Percentiles rank a stretch among this genome's conserved stretches.
These are phyloP conservation scores for Penicillium sp. DNA, from an alignment of 2,329 filamentous ascomycete species.

Conservation along the genomic window DNA sequence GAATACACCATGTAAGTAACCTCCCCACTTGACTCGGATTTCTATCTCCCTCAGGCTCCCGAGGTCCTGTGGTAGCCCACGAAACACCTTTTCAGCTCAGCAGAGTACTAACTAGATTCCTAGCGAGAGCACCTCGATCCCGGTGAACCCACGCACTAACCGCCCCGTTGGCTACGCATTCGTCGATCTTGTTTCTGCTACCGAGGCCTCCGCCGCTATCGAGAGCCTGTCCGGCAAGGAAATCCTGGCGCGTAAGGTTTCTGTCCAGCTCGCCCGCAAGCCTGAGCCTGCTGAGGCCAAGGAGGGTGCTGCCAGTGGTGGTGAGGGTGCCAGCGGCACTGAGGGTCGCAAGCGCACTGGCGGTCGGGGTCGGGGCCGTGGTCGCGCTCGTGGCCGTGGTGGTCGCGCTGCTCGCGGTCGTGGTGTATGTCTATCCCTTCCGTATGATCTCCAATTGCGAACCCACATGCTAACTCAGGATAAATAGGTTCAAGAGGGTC, in stretches of 20 bases:
- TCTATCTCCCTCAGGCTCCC: not conserved
- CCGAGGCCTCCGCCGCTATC: slow-evolving; percentile 94
- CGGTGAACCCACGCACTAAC: slow-evolving; percentile 98
- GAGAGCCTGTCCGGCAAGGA: slow-evolving; percentile 94
- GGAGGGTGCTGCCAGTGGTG: slow-evolving; percentile 70
- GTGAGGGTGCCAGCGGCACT: slow-evolving; percentile 71
- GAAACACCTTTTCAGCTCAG: not conserved
- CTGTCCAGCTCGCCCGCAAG: slow-evolving; percentile 97
- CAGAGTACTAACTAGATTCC: slow-evolving; percentile 22
- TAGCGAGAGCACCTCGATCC: slow-evolving; percentile 98
- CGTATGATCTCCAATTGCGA: not conserved
- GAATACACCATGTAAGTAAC: slow-evolving; percentile 93
- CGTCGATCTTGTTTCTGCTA: slow-evolving; percentile 92
- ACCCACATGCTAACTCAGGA: not conserved
- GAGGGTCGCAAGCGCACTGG: slow-evolving; percentile 63
- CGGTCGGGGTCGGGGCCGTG: slow-evolving; percentile 62
- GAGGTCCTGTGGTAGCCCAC: not conserved
- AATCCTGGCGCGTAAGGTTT: slow-evolving; percentile 98
- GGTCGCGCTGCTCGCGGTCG: slow-evolving; percentile 69
- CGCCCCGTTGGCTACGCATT: slow-evolving; percentile 98
- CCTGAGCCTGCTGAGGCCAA: slow-evolving; percentile 83
- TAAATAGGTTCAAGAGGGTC: slow-evolving; percentile 25
- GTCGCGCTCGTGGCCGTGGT: slow-evolving; percentile 66
- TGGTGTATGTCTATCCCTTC: slow-evolving; percentile 46
- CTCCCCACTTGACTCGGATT: not conserved